Percentiles rank a stretch among this genome's conserved stretches.
These are phyloP conservation scores for Calonectria pseudoturangicola DNA, from an alignment of 2,329 filamentous ascomycete species.

Conservation along the genomic window DNA sequence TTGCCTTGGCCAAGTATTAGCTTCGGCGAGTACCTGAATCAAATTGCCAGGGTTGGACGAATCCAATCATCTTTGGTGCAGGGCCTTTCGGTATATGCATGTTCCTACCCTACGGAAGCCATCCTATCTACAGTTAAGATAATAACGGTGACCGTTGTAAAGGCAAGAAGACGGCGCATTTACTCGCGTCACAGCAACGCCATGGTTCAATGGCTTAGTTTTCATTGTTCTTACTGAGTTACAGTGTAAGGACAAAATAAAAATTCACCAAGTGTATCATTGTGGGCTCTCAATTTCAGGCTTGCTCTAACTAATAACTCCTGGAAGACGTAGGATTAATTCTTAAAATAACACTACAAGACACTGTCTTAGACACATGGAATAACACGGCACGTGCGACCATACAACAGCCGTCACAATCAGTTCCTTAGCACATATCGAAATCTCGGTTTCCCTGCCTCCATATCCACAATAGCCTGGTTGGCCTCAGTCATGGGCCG, in stretches of 20 bases:
- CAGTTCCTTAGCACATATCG: slow-evolving; percentile 65
- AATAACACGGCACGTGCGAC: neutral
- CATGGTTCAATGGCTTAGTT: neutral
- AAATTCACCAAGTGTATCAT: neutral
- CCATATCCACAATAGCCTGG: slow-evolving; percentile 72
- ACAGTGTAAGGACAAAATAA: neutral
- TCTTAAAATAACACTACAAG: neutral
- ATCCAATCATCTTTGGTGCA: neutral
- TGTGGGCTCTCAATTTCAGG: neutral
- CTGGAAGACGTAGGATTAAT: neutral
- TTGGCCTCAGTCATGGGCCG: slow-evolving; percentile 74
- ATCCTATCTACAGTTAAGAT: neutral
- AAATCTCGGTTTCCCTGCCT: slow-evolving; percentile 69
- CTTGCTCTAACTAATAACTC: neutral
- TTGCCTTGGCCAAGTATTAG: slow-evolving; percentile 4
- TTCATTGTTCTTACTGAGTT: neutral
- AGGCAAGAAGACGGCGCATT: neutral
- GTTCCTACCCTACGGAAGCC: neutral
- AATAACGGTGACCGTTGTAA: neutral
- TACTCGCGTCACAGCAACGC: too few relatives aligned
- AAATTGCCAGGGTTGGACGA: neutral
- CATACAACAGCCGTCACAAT: slow-evolving; percentile 9
- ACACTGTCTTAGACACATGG: neutral
- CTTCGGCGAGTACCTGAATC: slow-evolving; percentile 6
- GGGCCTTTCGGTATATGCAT: neutral